Conservation (phyloP, 768 basidiomycete genomes). For the Termitomyces bulborhizus region DNA sequence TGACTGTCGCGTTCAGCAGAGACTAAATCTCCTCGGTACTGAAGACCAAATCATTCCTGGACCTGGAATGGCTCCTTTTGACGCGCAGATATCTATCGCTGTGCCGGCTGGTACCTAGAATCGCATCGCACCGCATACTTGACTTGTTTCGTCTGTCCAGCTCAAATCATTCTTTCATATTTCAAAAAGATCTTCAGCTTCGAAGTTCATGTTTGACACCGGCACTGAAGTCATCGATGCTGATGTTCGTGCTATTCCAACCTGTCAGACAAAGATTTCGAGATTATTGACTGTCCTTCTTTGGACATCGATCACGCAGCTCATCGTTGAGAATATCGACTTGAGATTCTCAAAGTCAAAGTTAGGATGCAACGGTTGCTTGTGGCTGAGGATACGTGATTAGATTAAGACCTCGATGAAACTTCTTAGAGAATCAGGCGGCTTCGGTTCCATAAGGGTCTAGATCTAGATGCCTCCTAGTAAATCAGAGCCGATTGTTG, state of each 20-base stretch:
- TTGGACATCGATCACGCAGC: conserved; percentile 94
- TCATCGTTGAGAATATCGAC: conserved; percentile 87
- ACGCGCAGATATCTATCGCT: conserved; percentile 90
- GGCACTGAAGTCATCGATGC: conserved; percentile 97
- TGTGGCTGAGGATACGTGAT: not conserved
- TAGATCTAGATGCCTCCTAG: conserved; percentile 27
- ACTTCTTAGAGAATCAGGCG: conserved; percentile 79
- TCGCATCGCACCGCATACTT: conserved; percentile 92
- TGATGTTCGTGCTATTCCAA: conserved; percentile 93
- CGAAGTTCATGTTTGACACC: conserved; percentile 97
- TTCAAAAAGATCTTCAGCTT: conserved; percentile 44
- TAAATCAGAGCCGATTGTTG: not conserved
- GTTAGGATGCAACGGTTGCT: conserved; percentile 34
- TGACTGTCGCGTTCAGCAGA: not conserved
- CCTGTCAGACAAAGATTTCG: conserved; percentile 82
- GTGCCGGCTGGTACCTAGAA: conserved; percentile 94
- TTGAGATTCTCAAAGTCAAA: conserved; percentile 80
- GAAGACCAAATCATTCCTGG: conserved; percentile 83
- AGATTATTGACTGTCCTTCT: conserved; percentile 37
- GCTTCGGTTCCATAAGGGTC: conserved; percentile 82
- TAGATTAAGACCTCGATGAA: conserved; percentile 74
- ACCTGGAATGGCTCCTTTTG: conserved; percentile 84
- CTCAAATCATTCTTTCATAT: not conserved
- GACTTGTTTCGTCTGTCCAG: conserved; percentile 65
- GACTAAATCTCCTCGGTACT: conserved; percentile 44